Base-by-base conservation (phyloP, 2,329 filamentous ascomycete genomes). In the Coniella vitis region DNA sequence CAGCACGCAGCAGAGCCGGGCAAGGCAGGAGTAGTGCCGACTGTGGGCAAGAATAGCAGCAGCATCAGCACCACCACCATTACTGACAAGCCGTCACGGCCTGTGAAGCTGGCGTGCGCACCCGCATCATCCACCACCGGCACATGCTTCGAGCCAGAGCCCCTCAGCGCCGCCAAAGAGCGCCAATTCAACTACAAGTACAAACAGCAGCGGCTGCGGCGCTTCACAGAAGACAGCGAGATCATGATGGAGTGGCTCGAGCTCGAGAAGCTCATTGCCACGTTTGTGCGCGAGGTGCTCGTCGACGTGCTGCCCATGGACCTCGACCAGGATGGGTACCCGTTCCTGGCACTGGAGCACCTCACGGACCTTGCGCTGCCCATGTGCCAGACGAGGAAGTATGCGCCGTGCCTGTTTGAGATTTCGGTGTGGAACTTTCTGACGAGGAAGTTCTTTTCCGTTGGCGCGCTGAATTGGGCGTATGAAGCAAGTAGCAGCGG, bases 361-460 rank as follows among this genome's bases (percentile, higher is more conserved):
- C 17, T 40, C 4, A 25, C 45, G 20, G 17, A 22, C 31, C 37
- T 41, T 1, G 37, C 45, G 3, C 10, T 13, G 4, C 20, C 45
- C 1, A 47, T 47, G 25, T 13, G 32, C n/a, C 17, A 32, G 29
- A 47, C 22, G 10, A 13, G 10, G 3, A 29, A 3, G 7, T 47
- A 47, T 20, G 45, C 45, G 5, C 38, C 38, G 10, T 47, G 35
- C 19, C 10, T 47, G 7, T 47, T 47, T 19, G 29, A 47, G 20
- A 8, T 47, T 13, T 31, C 45, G 7, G 34, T 47, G 12, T 47
- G 45, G 45, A 47, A 47, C 14, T 34, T 47, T 10, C 38, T 47
- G 1, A 25, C 22, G 29, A 14, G 35, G 20, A 36, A 29, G 16
- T 47, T 40, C 38, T 37, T 47, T 14, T 16, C 37, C 3, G 37